Conservation (phyloP, 345 rosid genomes). For the Aquilaria yunnanensis region DNA sequence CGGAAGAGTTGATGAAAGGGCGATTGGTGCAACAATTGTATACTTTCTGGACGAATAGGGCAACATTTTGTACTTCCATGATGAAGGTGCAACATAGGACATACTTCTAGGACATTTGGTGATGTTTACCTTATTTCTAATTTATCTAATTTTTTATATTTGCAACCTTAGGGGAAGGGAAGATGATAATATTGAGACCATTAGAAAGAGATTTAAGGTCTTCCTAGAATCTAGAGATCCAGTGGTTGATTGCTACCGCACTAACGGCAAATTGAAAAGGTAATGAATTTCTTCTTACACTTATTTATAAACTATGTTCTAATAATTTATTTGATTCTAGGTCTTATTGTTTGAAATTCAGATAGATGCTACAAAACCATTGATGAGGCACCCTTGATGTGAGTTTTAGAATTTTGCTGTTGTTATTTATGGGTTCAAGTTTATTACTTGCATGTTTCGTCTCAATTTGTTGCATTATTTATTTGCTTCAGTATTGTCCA, state of each 20-base stretch:
- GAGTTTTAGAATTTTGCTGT: too few relatives aligned
- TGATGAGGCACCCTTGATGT: constrained; percentile 23
- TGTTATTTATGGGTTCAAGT: too few relatives aligned
- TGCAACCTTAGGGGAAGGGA: constrained; percentile 49
- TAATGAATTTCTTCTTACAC: constrained; percentile 10
- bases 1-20: too few relatives aligned
- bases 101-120: too few relatives aligned
- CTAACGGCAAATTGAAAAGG: constrained; percentile 63
- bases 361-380: constrained; percentile 68
- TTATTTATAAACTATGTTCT: not conserved
- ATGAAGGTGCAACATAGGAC: too few relatives aligned
- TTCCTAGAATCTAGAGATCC: constrained; percentile 57
- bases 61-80: too few relatives aligned
- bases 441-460: too few relatives aligned
- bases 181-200: constrained; percentile 65
- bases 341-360: constrained; percentile 17
- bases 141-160: constrained; percentile 7
- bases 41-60: too few relatives aligned
- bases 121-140: too few relatives aligned
- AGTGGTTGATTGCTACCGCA: constrained; percentile 36
- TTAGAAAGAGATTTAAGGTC: constrained; percentile 60
- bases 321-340: not conserved
- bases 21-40: too few relatives aligned
- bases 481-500: too few relatives aligned
- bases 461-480: too few relatives aligned